phyloP scores from a whole-genome alignment of 129 eudicot species.

The Centrapalus pauciflorus region DNA sequence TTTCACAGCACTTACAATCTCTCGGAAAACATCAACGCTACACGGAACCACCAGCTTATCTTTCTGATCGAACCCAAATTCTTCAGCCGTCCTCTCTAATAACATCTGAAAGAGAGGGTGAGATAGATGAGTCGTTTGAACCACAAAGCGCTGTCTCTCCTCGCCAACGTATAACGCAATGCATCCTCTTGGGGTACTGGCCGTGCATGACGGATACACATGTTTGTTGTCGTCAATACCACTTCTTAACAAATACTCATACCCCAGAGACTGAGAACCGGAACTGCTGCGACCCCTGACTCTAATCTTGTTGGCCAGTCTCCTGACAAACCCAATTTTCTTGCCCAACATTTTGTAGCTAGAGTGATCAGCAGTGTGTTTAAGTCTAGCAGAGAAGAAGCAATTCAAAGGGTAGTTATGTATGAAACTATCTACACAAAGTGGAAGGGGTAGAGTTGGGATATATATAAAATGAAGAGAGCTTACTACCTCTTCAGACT shows the following conservation, averaged over 20 bases:
- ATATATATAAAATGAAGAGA: conserved; percentile 13
- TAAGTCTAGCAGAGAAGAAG: conserved; percentile 4
- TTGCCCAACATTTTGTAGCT: conserved; percentile 57
- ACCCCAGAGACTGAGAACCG: conserved; percentile 3
- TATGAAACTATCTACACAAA: too few relatives aligned
- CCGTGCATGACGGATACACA: conserved; percentile 5
- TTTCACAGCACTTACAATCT: conserved; percentile 63
- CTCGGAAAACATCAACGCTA: conserved; percentile 60
- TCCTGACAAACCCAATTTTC: conserved; percentile 53
- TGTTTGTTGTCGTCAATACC: conserved; percentile 18
- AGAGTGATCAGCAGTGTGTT: conserved; percentile 5
- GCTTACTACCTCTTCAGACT: conserved; percentile 6
- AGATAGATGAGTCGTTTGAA: conserved; percentile 63
- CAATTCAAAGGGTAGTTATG: conserved; percentile 7
- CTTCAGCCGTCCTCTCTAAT: conserved; percentile 71
- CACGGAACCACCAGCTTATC: conserved; percentile 71
- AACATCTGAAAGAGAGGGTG: conserved; percentile 89
- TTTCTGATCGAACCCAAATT: conserved; percentile 54
- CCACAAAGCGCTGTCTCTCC: conserved; percentile 62
- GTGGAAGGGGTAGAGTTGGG: conserved; percentile 9
- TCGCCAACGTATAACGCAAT: conserved; percentile 81
- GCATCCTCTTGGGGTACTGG: conserved; percentile 57
- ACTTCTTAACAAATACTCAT: conserved; percentile 24
- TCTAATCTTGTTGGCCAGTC: conserved; percentile 56
- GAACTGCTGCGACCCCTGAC: conserved; percentile 6